A percentile compares a stretch with the other conserved stretches of the same genome.
Conservation (phyloP, 441 rosid species). For the Gossypium lobatum region DNA sequence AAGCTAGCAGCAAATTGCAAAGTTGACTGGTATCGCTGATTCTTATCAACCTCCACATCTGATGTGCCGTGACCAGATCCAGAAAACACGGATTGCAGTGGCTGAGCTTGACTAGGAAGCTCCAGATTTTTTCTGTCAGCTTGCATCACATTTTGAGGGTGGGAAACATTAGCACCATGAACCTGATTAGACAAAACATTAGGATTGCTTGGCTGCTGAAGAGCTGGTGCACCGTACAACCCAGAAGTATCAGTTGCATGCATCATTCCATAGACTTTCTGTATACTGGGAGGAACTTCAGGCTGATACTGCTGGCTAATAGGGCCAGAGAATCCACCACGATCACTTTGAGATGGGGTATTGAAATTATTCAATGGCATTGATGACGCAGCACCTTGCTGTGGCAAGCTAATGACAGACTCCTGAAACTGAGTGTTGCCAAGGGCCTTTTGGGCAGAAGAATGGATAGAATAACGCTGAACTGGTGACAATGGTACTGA, state of each 20-base stretch:
- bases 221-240: conserved; percentile 33
- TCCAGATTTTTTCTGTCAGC: conserved; percentile 41
- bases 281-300: conserved; percentile 37
- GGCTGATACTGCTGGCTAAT: conserved; percentile 51
- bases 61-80: conserved; percentile 47
- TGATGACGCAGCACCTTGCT: conserved; percentile 38
- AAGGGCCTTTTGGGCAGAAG: conserved; percentile 39
- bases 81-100: conserved; percentile 41
- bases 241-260: conserved; percentile 44
- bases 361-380: conserved; percentile 34
- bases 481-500: conserved; percentile 38
- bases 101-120: conserved; percentile 42
- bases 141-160: conserved; percentile 43
- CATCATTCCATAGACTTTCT: conserved; percentile 38
- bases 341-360: conserved; percentile 51
- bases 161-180: conserved; percentile 37
- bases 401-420: conserved; percentile 33
- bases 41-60: conserved; percentile 68
- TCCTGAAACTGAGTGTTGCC: conserved; percentile 46
- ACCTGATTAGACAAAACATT: conserved; percentile 40
- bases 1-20: conserved; percentile 89
- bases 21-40: conserved; percentile 88
- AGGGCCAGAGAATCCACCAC: conserved; percentile 45
- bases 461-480: conserved; percentile 41
- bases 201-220: conserved; percentile 41